Evolutionary conservation across 306 rosid species (phyloP).

Genomic region (Citrullus mucosospermus): DNA sequence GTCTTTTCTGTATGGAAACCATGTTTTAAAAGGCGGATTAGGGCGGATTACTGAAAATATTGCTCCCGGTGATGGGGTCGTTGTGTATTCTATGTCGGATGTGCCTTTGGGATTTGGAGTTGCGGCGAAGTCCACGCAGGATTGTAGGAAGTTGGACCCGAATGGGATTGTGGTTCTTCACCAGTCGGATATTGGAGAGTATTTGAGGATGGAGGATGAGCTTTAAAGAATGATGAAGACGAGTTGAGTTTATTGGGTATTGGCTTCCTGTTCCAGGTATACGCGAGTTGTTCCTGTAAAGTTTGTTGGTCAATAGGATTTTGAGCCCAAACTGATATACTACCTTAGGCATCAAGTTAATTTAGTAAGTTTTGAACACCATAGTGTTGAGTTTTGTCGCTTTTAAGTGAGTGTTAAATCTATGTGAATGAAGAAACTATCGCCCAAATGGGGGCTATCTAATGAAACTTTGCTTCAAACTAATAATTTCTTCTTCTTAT

Average conservation of each 20-base stretch:
- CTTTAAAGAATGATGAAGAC: constrained; percentile 38
- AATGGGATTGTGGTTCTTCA: constrained; percentile 77
- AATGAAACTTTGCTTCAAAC: background rate
- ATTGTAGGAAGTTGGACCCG: constrained; percentile 89
- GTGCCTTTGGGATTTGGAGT: constrained; percentile 82
- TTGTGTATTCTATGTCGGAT: constrained; percentile 82
- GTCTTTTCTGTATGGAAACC: constrained; percentile 74
- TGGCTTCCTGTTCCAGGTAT: background rate
- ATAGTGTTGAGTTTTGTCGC: background rate
- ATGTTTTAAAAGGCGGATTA: constrained; percentile 72
- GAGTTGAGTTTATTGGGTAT: background rate
- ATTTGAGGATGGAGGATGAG: constrained; percentile 88
- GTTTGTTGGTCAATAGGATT: background rate
- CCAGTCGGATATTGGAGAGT: constrained; percentile 86
- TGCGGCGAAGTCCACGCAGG: constrained; percentile 82
- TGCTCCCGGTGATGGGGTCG: constrained; percentile 69
- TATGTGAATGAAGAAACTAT: background rate
- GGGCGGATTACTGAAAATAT: constrained; percentile 80
- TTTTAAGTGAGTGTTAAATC: background rate
- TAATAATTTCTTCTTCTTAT: background rate
- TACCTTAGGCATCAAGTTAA: background rate
- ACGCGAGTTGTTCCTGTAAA: background rate
- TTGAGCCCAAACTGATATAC: background rate
- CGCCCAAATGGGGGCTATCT: background rate
- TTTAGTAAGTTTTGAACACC: background rate